Conservation (phyloP, 176 grass and related monocot genomes). For the Tillandsia fasciculata region DNA sequence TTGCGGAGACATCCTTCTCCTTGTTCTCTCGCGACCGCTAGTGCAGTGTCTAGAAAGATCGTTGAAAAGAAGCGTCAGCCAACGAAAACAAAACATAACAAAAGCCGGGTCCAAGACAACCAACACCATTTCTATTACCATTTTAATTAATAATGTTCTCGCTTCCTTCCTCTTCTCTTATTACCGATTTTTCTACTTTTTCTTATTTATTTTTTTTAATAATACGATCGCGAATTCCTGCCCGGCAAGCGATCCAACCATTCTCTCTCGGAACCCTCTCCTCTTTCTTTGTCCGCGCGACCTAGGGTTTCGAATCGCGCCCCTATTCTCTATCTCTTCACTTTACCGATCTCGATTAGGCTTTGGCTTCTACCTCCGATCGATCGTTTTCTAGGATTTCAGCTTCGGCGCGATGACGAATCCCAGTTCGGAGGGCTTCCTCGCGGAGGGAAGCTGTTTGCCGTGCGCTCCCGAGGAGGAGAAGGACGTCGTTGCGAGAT, state of each 20-base stretch:
- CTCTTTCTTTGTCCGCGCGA: neutral
- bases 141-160: neutral
- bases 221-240: neutral
- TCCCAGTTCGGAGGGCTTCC: constrained; percentile 59
- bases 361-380: neutral
- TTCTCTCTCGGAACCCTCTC: neutral
- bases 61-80: neutral
- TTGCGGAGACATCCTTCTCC: no score
- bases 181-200: neutral
- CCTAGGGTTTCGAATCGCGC: constrained; percentile 4
- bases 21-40: no score
- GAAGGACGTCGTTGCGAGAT: constrained; percentile 31
- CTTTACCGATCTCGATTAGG: neutral
- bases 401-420: constrained; percentile 50
- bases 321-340: neutral
- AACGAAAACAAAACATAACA: neutral
- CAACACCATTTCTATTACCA: no score
- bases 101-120: neutral
- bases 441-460: constrained; percentile 52
- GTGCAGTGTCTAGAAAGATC: neutral
- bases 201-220: no score
- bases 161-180: neutral
- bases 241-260: neutral
- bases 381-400: neutral
- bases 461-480: constrained; percentile 77